A percentile compares a stretch with the other conserved stretches of the same genome.
phyloP scores from a whole-genome alignment of 371 early-diverging fungal species.

The Massospora cicadina region DNA sequence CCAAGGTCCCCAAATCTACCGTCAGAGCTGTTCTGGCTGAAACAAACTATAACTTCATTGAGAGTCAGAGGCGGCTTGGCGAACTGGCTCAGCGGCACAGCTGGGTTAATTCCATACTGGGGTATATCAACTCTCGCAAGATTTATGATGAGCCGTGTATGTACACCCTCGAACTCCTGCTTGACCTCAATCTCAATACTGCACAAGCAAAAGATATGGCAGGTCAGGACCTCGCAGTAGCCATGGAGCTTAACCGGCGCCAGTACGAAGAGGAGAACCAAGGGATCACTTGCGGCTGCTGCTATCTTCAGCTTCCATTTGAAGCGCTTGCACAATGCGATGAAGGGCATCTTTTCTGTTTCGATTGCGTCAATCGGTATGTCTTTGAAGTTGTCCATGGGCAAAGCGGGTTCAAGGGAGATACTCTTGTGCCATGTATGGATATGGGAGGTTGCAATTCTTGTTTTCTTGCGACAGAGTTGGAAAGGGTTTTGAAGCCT shows the following conservation, averaged over 20 bases:
- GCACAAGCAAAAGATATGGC: constrained; percentile 11
- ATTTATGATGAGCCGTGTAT: constrained; percentile 4
- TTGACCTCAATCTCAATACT: constrained; percentile 18
- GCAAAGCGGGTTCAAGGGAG: constrained; percentile 29
- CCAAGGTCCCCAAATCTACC: constrained; percentile 30
- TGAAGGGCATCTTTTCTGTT: constrained; percentile 34
- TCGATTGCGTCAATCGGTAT: constrained; percentile 22
- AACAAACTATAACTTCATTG: constrained; percentile 29
- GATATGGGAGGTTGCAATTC: constrained; percentile 21
- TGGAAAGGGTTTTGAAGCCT: constrained; percentile 17
- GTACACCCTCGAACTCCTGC: constrained; percentile 16
- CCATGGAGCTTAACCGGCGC: constrained; percentile 19
- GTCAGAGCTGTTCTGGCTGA: constrained; percentile 34
- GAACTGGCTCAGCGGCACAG: constrained; percentile 16
- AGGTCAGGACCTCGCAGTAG: constrained; percentile 17
- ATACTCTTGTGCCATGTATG: constrained; percentile 22
- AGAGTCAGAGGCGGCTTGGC: constrained; percentile 21
- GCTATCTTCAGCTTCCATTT: constrained; percentile 29
- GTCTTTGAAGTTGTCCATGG: constrained; percentile 34
- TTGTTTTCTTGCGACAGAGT: constrained; percentile 15
- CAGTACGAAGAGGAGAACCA: constrained; percentile 23
- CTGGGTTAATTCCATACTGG: constrained; percentile 12
- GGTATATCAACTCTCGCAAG: constrained; percentile 7
- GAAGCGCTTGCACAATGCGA: constrained; percentile 29
- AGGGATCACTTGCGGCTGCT: constrained; percentile 32